phyloP scores from a whole-genome alignment of 1,139 yeast genomes.

The Kodamaea fungicola region DNA sequence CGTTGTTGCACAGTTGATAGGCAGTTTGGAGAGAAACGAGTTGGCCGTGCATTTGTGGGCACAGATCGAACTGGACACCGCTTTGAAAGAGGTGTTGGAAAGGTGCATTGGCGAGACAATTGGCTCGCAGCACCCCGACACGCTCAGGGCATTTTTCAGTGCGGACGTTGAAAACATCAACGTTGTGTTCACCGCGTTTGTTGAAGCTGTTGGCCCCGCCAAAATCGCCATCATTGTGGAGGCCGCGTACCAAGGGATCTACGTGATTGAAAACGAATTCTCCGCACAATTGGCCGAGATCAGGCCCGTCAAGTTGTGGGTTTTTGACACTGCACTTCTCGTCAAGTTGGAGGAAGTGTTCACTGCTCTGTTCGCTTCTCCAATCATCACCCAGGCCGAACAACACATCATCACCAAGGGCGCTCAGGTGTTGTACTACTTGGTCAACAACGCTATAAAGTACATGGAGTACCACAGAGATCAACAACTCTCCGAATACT shows the following conservation, averaged over 20 bases:
- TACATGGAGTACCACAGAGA: conserved; percentile 27
- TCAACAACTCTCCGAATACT: conserved; percentile 27
- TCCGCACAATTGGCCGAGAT: conserved; percentile 18
- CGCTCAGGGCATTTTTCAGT: conserved; percentile 27
- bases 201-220: conserved; percentile 25
- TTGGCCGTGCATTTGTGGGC: conserved; percentile 54
- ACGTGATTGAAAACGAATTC: conserved; percentile 39
- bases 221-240: conserved; percentile 30
- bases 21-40: conserved; percentile 54
- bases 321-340: conserved; percentile 37
- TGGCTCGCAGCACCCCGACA: conserved; percentile 9
- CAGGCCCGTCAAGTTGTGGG: conserved; percentile 31
- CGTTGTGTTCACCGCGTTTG: conserved; percentile 29
- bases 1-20: conserved; percentile 32
- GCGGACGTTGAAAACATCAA: conserved; percentile 33
- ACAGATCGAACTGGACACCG: conserved; percentile 21
- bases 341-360: conserved; percentile 32
- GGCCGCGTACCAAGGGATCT: conserved; percentile 41
- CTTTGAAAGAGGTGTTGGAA: conserved; percentile 15
- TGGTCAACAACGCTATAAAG: conserved; percentile 34
- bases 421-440: conserved; percentile 35
- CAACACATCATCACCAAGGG: conserved; percentile 20
- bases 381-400: background rate
- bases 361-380: conserved; percentile 10
- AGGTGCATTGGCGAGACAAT: conserved; percentile 12